phyloP scores from a whole-genome alignment of 148 eudicot genomes.

The Gaultheria prostrata region DNA sequence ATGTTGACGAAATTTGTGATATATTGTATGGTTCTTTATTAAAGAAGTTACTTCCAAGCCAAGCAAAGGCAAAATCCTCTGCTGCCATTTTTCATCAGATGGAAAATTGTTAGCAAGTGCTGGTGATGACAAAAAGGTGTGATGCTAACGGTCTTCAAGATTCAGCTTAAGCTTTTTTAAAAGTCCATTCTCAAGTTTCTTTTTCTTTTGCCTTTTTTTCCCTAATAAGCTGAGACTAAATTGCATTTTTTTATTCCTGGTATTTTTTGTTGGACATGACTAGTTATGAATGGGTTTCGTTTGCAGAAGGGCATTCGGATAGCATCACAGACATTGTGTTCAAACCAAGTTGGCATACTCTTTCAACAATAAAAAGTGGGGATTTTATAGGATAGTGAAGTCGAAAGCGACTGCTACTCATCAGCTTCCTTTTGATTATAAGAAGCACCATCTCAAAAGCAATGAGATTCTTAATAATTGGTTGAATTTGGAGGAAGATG shows the following conservation, averaged over 20 bases:
- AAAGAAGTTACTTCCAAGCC: conserved; percentile 5
- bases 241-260: conserved; percentile 23
- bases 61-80: conserved; percentile 33
- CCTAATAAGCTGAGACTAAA: no score
- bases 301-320: conserved; percentile 26
- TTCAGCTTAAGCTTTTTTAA: neutral
- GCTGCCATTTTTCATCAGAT: conserved; percentile 49
- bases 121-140: no score
- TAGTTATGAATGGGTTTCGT: neutral
- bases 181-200: neutral
- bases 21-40: conserved; percentile 22
- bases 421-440: no score
- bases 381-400: no score
- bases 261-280: conserved; percentile 30
- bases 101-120: conserved; percentile 52
- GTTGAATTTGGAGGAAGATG: no score
- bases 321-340: conserved; percentile 49
- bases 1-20: neutral
- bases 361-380: no score
- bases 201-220: neutral
- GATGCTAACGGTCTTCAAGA: neutral
- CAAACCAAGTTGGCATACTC: conserved; percentile 37
- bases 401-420: no score
- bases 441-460: no score
- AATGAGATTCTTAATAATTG: no score